Percentiles rank a stretch among this genome's conserved stretches.
Evolutionary conservation across 768 basidiomycete genomes (phyloP).

Genomic region (Termitomyces sp.): DNA sequence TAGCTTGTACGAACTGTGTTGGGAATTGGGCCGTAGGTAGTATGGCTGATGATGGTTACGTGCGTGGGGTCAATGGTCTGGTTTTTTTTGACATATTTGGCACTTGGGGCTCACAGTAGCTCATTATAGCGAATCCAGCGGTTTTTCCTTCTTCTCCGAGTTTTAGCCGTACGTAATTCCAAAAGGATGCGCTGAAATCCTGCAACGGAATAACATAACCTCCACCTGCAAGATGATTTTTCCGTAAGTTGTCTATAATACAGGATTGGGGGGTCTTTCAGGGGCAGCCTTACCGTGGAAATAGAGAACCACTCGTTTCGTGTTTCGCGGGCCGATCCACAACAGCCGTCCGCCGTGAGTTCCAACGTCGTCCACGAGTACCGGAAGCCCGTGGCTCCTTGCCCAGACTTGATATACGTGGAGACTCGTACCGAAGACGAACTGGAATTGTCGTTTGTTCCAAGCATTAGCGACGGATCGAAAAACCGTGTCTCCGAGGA

Average conservation of each 20-base stretch:
- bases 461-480: constrained; percentile 4
- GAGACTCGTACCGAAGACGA: constrained; percentile 14
- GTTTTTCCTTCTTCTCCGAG: constrained; percentile 3
- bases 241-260: no score
- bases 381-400: constrained; percentile 15
- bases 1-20: constrained; percentile 20
- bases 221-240: constrained; percentile 19
- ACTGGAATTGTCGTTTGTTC: constrained; percentile 20
- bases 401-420: constrained; percentile 20
- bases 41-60: constrained; percentile 16
- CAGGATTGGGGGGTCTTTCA: no score
- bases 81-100: background rate
- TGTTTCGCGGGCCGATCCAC: constrained; percentile 28
- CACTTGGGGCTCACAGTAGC: constrained; percentile 15
- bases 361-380: constrained; percentile 23
- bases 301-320: constrained; percentile 26
- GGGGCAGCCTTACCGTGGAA: constrained; percentile 23
- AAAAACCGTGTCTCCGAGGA: constrained; percentile 14
- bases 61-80: background rate
- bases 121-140: constrained; percentile 19
- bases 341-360: constrained; percentile 19
- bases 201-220: constrained; percentile 19
- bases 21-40: constrained; percentile 24
- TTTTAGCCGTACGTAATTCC: constrained; percentile 17
- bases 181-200: constrained; percentile 18